Base-by-base conservation (phyloP, 2,329 filamentous ascomycete genomes). In the Colletotrichum camelliae region DNA sequence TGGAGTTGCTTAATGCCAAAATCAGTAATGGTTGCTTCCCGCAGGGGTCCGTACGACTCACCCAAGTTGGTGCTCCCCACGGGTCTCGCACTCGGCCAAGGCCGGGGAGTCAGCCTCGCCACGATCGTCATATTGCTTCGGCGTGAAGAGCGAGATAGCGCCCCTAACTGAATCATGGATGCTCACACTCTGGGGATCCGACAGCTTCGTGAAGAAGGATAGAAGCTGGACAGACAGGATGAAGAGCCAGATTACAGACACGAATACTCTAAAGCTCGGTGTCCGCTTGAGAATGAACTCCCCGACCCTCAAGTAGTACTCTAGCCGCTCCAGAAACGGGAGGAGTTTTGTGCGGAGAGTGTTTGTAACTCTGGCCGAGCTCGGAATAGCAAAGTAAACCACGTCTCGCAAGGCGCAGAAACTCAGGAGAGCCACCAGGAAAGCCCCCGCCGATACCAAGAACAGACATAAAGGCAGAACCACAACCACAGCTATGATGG, bases 91-190 rank as follows among this genome's bases (percentile, higher is more conserved):
- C 0, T 13, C 5, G 10, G 21, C 4, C 27, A 33, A 33, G 33
- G 4, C 0, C 21, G 29, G 6, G 15, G 29, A 35, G 12, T 24
- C 27, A 7, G 2, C 1, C 0, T 35, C 27, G 1, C 7, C 18
- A n/a, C 33, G 16, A 1, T n/a, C n/a, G 12, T 61, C 27, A 15
- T 31, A 35, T 3, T 33, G 58, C 33, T 15, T 35, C n/a, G 58
- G 58, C 16, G 29, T 61, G 29, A 61, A 61, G 12, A 61, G 58
- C 18, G 58, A 61, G 0, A 61, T 35, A 1, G 29, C 58, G 0
- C 31, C 58, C 10, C 58, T 31, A 1, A 35, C 1, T 0, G 29
- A n/a, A 35, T 31, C 31, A 2, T 24, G 58, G 9, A 61, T 33
- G 16, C 18, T 33, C 18, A 61, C 58, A 7, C 29, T 33, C 0